A percentile compares a stretch with the other conserved stretches of the same genome.
phyloP scores from a whole-genome alignment of 2,329 filamentous ascomycete genomes.

The Epichloe festucae region DNA sequence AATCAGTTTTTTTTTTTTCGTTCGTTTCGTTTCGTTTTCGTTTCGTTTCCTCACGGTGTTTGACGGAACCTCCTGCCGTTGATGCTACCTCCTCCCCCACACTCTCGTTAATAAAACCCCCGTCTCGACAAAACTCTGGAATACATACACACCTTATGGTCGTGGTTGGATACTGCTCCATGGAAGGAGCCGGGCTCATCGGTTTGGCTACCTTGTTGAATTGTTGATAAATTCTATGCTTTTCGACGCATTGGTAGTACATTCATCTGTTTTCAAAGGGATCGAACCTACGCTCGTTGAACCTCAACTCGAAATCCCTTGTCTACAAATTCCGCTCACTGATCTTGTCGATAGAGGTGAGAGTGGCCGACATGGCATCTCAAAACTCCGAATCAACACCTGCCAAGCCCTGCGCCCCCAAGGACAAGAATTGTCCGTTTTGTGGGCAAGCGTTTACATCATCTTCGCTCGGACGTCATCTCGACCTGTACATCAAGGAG shows the following conservation, averaged over 20 bases:
- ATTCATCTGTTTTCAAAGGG: background rate
- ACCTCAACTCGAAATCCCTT: background rate
- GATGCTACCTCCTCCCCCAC: background rate
- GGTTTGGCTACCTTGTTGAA: background rate
- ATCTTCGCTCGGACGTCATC: constrained; percentile 81
- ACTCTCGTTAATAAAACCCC: background rate
- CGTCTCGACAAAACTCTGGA: background rate
- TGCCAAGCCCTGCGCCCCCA: constrained; percentile 37
- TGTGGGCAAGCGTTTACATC: constrained; percentile 86
- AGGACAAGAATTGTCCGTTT: constrained; percentile 82
- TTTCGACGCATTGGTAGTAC: background rate
- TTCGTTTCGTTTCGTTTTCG: background rate
- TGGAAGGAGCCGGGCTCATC: constrained; percentile 4
- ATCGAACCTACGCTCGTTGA: constrained; percentile 5
- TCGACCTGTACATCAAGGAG: constrained; percentile 86
- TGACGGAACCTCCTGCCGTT: background rate
- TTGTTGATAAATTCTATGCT: constrained; percentile 3
- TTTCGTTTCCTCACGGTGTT: background rate
- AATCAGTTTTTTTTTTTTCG: too few relatives aligned
- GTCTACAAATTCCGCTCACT: background rate
- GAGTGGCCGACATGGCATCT: constrained; percentile 21
- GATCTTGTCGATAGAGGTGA: background rate
- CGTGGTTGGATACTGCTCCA: constrained; percentile 2
- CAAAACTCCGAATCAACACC: constrained; percentile 26
- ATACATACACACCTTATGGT: constrained; percentile 3